phyloP scores from a whole-genome alignment of 495 filamentous ascomycete genomes.

The Penicillium silybi region DNA sequence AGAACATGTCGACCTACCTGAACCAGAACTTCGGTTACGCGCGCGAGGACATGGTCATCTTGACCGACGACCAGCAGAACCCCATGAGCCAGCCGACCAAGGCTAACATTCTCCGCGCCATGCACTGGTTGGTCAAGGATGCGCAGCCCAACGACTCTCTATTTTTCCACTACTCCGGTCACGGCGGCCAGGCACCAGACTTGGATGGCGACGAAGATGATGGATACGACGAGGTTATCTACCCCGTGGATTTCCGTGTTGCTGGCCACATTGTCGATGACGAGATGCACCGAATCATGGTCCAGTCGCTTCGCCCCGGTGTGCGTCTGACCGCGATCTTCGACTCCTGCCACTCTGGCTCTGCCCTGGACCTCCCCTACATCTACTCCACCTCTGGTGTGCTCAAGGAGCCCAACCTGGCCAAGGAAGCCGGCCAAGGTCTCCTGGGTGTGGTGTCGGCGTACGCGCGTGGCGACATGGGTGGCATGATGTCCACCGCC shows the following conservation, averaged over 20 bases:
- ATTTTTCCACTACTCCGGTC: conserved; percentile 98
- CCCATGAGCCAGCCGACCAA: conserved; percentile 97
- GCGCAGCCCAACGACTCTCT: conserved; percentile 90
- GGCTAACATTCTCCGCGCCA: conserved; percentile 90
- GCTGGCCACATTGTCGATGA: conserved; percentile 96
- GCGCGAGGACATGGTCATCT: conserved; percentile 94
- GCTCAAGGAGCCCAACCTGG: conserved; percentile 96
- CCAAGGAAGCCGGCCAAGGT: conserved; percentile 95
- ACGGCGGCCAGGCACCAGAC: conserved; percentile 96
- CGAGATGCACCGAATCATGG: conserved; percentile 98
- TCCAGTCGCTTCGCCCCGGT: conserved; percentile 71
- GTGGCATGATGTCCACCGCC: conserved; percentile 73
- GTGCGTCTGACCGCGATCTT: conserved; percentile 96
- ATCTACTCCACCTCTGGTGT: conserved; percentile 94
- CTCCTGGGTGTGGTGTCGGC: conserved; percentile 83
- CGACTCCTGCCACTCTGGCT: conserved; percentile 98
- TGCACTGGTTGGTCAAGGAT: conserved; percentile 98
- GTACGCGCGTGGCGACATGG: conserved; percentile 86
- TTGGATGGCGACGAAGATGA: conserved; percentile 92
- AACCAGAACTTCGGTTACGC: conserved; percentile 90
- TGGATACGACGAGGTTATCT: conserved; percentile 97
- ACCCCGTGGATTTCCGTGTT: conserved; percentile 88
- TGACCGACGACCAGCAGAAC: conserved; percentile 96
- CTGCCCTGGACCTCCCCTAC: conserved; percentile 92
- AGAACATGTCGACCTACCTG: conserved; percentile 93